Evolutionary conservation across 257 asterid genomes (phyloP).

Genomic region (Solanum tarijense): DNA sequence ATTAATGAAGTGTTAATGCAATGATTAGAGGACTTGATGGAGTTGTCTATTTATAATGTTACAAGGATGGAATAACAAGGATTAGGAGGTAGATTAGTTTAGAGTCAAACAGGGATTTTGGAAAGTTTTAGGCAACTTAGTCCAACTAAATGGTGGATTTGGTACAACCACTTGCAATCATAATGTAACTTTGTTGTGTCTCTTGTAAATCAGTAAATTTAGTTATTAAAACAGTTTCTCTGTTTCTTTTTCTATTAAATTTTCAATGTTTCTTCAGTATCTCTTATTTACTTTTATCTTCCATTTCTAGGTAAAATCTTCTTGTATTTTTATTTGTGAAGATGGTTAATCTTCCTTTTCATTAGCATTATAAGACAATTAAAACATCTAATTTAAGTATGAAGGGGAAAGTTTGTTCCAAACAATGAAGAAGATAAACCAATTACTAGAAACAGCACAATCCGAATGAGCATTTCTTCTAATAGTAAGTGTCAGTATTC

Average conservation of each 20-base stretch:
- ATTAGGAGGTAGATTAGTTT: neutral
- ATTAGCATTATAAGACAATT: too few species aligned
- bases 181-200: neutral
- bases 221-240: neutral
- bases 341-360: neutral
- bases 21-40: neutral
- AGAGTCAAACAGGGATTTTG: constrained; percentile 15
- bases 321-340: neutral
- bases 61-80: neutral
- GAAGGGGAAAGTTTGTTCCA: neutral
- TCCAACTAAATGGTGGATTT: constrained; percentile 32
- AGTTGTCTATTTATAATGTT: constrained; percentile 24
- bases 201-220: neutral
- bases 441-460: neutral
- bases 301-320: neutral
- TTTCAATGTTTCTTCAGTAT: neutral
- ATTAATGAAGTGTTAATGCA: neutral
- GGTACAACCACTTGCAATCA: constrained; percentile 32
- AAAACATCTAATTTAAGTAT: too few species aligned
- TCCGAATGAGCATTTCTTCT: too few species aligned
- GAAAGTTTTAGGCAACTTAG: constrained; percentile 12
- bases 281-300: neutral
- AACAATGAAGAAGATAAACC: neutral
- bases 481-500: too few species aligned
- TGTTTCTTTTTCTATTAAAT: neutral